phyloP scores from a whole-genome alignment of 176 grass and related monocot species.

The Carex kokanica region DNA sequence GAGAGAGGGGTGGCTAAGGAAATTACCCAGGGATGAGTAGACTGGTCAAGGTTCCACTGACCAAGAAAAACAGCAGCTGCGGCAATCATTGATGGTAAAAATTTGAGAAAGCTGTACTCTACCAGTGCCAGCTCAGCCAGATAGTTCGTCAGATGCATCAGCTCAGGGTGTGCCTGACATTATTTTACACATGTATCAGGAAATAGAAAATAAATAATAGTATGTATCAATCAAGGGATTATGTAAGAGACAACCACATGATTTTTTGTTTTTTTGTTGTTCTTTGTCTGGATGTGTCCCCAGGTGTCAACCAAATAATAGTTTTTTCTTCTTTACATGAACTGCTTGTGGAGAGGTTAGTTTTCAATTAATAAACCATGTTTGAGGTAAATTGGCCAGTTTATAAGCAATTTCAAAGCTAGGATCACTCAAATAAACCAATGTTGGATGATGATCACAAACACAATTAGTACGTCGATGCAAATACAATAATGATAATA shows the following conservation, averaged over 20 bases:
- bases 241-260: no score
- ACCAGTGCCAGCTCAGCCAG: slow-evolving; percentile 70
- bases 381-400: not conserved
- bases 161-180: slow-evolving; percentile 36
- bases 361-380: not conserved
- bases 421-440: not conserved
- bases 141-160: slow-evolving; percentile 71
- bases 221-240: not conserved
- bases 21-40: slow-evolving; percentile 72
- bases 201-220: slow-evolving; percentile 20
- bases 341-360: not conserved
- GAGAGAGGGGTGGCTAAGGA: not conserved
- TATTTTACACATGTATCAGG: slow-evolving; percentile 1
- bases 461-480: not conserved
- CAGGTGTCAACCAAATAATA: not conserved
- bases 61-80: slow-evolving; percentile 82
- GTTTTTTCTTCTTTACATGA: not conserved
- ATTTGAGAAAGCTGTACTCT: slow-evolving; percentile 62
- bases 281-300: not conserved
- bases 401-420: not conserved
- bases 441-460: not conserved
- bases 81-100: slow-evolving; percentile 74
- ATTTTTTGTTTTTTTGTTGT: no score
- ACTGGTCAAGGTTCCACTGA: slow-evolving; percentile 76
- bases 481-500: not conserved